Conservation (phyloP, 345 rosid genomes). For the Citrus australasica region DNA sequence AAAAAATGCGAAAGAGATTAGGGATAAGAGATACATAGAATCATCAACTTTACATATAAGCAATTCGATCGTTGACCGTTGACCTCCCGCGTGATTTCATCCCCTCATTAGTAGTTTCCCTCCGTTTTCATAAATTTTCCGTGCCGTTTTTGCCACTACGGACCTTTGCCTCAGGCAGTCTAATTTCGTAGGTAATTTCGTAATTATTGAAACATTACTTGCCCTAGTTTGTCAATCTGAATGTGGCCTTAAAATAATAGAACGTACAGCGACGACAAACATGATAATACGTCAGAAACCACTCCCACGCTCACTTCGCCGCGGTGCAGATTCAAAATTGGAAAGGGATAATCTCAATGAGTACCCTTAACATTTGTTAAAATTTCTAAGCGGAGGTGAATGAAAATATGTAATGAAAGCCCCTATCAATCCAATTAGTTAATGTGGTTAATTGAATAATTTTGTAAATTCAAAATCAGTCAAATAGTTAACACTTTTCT, state of each 20-base stretch:
- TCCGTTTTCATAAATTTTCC: conserved; percentile 18
- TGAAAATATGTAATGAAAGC: not conserved
- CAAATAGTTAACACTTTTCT: no score
- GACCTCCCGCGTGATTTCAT: conserved; percentile 45
- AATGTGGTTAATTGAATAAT: no score
- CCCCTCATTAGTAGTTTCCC: conserved; percentile 8
- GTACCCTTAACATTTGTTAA: not conserved
- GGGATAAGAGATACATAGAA: conserved; percentile 17
- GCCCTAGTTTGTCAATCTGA: not conserved
- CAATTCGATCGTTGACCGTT: conserved; percentile 35
- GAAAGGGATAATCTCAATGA: not conserved
- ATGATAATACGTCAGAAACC: conserved; percentile 24
- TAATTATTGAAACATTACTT: not conserved
- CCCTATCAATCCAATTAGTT: not conserved
- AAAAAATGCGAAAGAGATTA: not conserved
- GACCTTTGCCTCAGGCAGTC: not conserved
- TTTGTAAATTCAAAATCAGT: no score
- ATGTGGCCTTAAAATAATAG: conserved; percentile 27
- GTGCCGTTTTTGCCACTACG: conserved; percentile 50
- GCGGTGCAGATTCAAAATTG: conserved; percentile 10
- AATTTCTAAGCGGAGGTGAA: not conserved
- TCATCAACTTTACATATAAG: conserved; percentile 15
- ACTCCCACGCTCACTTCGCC: conserved; percentile 15
- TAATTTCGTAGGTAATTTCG: not conserved
- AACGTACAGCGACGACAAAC: conserved; percentile 39